Base-by-base conservation (phyloP, 2,329 filamentous ascomycete species). In the Stylonectria norvegica region DNA sequence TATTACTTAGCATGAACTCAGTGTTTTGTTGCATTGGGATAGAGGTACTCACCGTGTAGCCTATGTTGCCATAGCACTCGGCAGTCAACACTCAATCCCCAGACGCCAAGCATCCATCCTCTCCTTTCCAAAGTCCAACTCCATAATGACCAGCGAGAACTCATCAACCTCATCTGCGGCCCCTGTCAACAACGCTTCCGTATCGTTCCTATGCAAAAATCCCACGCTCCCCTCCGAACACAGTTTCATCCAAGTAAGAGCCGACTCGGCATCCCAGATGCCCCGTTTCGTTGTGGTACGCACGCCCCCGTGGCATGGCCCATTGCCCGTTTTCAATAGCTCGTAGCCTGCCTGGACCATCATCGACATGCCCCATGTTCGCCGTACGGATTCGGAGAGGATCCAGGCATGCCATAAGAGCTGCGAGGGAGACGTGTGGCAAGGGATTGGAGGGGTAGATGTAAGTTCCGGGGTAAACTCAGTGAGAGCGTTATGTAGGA, bases 361-460 rank as follows among this genome's bases (percentile, higher is more conserved):
- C 17, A 45, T 42, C 0, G 45, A 48, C 6, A 59, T 27, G 16
- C 54, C 38, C 49, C 57, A 62, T 1, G 57, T 60, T 8, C 60
- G 53, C 5, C 60, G 47, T n/a, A 59, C 38, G 16, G 51, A 56
- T 39, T 63, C 60, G 3, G 58, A 48, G 2, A 63, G 34, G 15
- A 63, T 52, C 59, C 59, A 63, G 4, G 57, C 49, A 20, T 59
- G 49, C 58, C 58, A 62, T 1, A 54, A 31, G 16, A 48, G 44
- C 7, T 48, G 35, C 15, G 47, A 47, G 3, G 34, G 41, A 0
- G 43, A 40, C 8, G 35, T 36, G n/a, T 38, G 42, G 2, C 36
- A 38, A 7, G 40, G 38, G 1, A 43, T 31, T 0, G 39, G 5
- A 7, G 48, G 41, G 2, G 38, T 5, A 2, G 36, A 25, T 31